Conservation (phyloP, 352 stramenopile species). For the Phytophthora melonis region DNA sequence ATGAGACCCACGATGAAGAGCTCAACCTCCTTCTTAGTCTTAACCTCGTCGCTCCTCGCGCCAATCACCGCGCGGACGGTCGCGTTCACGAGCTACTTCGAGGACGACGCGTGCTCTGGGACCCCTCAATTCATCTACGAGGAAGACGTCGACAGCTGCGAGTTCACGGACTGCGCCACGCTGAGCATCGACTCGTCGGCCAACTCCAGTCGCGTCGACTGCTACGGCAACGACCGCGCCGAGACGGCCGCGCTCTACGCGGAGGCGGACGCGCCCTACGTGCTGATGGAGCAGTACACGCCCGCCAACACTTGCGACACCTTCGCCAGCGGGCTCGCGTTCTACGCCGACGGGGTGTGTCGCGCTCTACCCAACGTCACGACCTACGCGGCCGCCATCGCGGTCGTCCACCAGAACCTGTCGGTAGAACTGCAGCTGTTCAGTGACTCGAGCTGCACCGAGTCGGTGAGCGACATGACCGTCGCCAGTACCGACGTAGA, state of each 20-base stretch:
- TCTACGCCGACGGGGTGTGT: slow-evolving; percentile 33
- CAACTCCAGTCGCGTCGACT: slow-evolving; percentile 29
- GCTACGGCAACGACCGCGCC: slow-evolving; percentile 25
- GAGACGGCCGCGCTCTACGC: slow-evolving; percentile 24
- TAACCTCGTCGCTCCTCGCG: not conserved
- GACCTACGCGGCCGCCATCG: slow-evolving; percentile 19
- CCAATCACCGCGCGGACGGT: slow-evolving; percentile 14
- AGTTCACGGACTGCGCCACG: slow-evolving; percentile 19
- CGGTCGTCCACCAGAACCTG: slow-evolving; percentile 14
- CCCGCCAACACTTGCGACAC: slow-evolving; percentile 23
- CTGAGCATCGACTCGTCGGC: slow-evolving; percentile 3
- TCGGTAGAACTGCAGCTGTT: slow-evolving; percentile 28
- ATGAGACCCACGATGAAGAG: not conserved
- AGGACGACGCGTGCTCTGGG: slow-evolving; percentile 13
- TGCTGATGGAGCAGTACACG: slow-evolving; percentile 31
- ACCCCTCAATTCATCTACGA: slow-evolving; percentile 32
- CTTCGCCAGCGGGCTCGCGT: slow-evolving; percentile 21
- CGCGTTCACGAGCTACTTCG: slow-evolving; percentile 33
- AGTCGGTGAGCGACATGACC: slow-evolving; percentile 14
- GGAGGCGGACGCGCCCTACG: slow-evolving; percentile 25
- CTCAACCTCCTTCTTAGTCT: not conserved
- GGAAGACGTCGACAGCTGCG: slow-evolving; percentile 25
- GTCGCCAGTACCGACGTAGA: slow-evolving; percentile 18
- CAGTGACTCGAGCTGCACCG: slow-evolving; percentile 20
- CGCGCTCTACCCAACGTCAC: slow-evolving; percentile 22